phyloP scores from a whole-genome alignment of 176 grass and related monocot genomes.

The Dendrocalamus sinicus region DNA sequence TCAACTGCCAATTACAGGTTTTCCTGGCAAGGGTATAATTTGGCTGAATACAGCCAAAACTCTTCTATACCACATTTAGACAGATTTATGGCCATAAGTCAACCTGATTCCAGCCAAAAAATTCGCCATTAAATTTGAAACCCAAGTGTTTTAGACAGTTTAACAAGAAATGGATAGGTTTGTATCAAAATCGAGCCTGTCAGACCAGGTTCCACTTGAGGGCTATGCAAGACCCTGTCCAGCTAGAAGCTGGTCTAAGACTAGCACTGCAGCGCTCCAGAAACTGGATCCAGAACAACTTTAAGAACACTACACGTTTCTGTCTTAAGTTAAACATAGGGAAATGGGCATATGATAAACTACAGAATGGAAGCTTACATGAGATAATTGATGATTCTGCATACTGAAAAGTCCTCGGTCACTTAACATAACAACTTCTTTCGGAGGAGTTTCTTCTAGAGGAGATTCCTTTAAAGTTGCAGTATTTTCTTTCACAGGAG shows the following conservation, averaged over 20 bases:
- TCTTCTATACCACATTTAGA: constrained; percentile 11
- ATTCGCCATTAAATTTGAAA: background rate
- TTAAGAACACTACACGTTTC: background rate
- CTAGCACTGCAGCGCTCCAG: background rate
- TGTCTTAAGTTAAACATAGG: constrained; percentile 29
- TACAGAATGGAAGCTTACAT: constrained; percentile 60
- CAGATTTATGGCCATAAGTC: constrained; percentile 20
- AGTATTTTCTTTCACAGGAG: constrained; percentile 53
- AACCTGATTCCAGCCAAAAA: background rate
- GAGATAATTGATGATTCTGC: constrained; percentile 73
- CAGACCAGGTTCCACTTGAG: background rate
- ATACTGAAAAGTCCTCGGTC: constrained; percentile 58
- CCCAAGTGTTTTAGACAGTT: background rate
- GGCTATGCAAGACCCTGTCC: background rate
- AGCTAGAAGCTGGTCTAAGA: background rate
- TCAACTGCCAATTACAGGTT: background rate
- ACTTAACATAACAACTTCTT: constrained; percentile 49
- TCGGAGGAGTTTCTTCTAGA: constrained; percentile 38
- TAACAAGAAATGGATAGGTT: background rate
- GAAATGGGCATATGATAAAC: background rate
- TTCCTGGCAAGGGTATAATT: constrained; percentile 12
- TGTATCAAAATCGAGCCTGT: constrained; percentile 23
- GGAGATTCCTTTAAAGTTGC: constrained; percentile 50
- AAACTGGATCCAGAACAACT: constrained; percentile 17
- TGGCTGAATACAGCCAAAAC: constrained; percentile 7